Conservation (phyloP, 352 stramenopile genomes). For the Phytophthora pisi region DNA sequence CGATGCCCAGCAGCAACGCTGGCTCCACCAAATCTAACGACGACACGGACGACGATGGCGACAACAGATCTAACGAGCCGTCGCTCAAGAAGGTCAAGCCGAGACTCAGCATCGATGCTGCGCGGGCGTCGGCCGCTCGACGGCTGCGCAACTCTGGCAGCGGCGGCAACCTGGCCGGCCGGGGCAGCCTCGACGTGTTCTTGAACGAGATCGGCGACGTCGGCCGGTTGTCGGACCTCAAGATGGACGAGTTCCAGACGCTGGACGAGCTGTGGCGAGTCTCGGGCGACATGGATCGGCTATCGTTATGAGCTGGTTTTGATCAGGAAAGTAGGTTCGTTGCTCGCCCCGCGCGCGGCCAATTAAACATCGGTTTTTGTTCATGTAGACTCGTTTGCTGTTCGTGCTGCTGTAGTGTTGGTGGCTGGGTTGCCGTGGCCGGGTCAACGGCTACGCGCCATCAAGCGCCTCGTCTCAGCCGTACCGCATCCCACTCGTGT, state of each 20-base stretch:
- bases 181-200: conserved; percentile 75
- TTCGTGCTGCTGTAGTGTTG: too few relatives aligned
- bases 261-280: conserved; percentile 85
- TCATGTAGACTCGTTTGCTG: conserved; percentile 13
- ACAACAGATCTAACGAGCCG: conserved; percentile 46
- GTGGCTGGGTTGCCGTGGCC: too few relatives aligned
- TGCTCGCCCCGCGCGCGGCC: background rate
- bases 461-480: conserved; percentile 10
- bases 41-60: conserved; percentile 49
- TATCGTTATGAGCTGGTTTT: conserved; percentile 65
- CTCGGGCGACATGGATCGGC: conserved; percentile 83
- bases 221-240: conserved; percentile 80
- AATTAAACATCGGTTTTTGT: conserved; percentile 22
- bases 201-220: conserved; percentile 84
- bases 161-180: conserved; percentile 52
- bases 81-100: conserved; percentile 80
- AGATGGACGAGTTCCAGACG: conserved; percentile 87
- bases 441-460: background rate
- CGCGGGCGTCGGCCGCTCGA: conserved; percentile 69
- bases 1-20: conserved; percentile 37
- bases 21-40: conserved; percentile 46
- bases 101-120: conserved; percentile 76
- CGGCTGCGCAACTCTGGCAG: conserved; percentile 70
- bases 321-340: conserved; percentile 22
- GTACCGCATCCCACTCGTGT: conserved; percentile 30